Evolutionary conservation across 2,329 filamentous ascomycete genomes (phyloP).

Genomic region (Kalmusia sp.): DNA sequence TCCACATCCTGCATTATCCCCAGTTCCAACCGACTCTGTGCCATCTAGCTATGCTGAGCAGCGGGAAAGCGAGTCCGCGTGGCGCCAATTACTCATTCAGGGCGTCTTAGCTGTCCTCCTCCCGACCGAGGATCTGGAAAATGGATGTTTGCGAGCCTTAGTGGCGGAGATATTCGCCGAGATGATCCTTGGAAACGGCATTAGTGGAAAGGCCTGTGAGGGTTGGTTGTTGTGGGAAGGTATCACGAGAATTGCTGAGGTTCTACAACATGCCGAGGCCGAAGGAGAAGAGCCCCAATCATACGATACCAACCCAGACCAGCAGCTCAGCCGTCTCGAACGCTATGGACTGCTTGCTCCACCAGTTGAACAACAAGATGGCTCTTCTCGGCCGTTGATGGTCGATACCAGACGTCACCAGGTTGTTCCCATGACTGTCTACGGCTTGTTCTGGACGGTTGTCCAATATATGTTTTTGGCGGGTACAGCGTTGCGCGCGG

Average conservation of each 20-base stretch:
- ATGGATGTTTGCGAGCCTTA: constrained; percentile 81
- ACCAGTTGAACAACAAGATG: constrained; percentile 35
- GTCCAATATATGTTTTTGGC: constrained; percentile 59
- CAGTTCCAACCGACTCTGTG: constrained; percentile 69
- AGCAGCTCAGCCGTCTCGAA: constrained; percentile 57
- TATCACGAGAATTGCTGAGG: constrained; percentile 72
- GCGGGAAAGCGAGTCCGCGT: constrained; percentile 77
- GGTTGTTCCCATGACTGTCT: constrained; percentile 25
- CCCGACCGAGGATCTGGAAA: constrained; percentile 91
- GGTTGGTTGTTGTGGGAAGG: constrained; percentile 89
- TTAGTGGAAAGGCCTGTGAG: constrained; percentile 82
- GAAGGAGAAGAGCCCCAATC: constrained; percentile 36
- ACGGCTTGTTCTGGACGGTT: constrained; percentile 60
- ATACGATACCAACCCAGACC: constrained; percentile 33
- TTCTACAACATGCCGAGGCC: constrained; percentile 46
- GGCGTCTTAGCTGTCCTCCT: constrained; percentile 82
- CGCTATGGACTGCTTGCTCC: constrained; percentile 62
- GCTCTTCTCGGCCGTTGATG: constrained; percentile 23
- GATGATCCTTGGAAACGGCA: constrained; percentile 82
- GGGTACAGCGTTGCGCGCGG: constrained; percentile 70
- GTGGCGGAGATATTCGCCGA: constrained; percentile 89
- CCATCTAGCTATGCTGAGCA: constrained; percentile 65
- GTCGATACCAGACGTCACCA: constrained; percentile 24
- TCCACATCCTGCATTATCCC: constrained; percentile 80
- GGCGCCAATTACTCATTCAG: constrained; percentile 87